Evolutionary conservation across 2,329 filamentous ascomycete genomes (phyloP).

Genomic region (Paecilomyces dactylethromorphus): DNA sequence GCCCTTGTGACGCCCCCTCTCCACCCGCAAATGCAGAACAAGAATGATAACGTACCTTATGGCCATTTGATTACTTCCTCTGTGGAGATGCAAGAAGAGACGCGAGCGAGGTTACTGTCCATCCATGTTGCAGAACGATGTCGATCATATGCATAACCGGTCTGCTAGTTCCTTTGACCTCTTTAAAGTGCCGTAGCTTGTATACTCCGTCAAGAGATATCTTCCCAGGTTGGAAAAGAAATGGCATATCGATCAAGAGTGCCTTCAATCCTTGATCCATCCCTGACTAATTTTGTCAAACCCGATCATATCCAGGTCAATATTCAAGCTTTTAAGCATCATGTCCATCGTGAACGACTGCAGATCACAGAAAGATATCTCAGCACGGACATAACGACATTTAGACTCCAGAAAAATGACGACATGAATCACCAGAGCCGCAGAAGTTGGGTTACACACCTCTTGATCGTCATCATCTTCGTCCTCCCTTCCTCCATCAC

Average conservation of each 20-base stretch:
- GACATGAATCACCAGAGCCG: constrained; percentile 8
- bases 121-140: neutral
- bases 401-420: neutral
- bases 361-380: neutral
- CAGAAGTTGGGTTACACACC: constrained; percentile 11
- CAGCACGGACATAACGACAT: neutral
- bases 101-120: neutral
- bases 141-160: neutral
- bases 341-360: constrained; percentile 63
- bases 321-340: constrained; percentile 61
- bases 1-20: neutral
- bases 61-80: neutral
- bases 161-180: neutral
- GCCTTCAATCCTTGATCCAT: constrained; percentile 41
- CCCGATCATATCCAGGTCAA: constrained; percentile 57
- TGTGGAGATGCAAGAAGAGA: neutral
- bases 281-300: constrained; percentile 52
- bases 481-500: constrained; percentile 34
- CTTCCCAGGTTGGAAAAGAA: no score
- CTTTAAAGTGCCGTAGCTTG: neutral
- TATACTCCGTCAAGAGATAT: neutral
- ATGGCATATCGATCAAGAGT: neutral
- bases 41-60: neutral
- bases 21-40: neutral
- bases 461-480: constrained; percentile 26